These are phyloP conservation scores for Didymella pinodella DNA, from an alignment of 2,329 filamentous ascomycete species.

Conservation along the genomic window DNA sequence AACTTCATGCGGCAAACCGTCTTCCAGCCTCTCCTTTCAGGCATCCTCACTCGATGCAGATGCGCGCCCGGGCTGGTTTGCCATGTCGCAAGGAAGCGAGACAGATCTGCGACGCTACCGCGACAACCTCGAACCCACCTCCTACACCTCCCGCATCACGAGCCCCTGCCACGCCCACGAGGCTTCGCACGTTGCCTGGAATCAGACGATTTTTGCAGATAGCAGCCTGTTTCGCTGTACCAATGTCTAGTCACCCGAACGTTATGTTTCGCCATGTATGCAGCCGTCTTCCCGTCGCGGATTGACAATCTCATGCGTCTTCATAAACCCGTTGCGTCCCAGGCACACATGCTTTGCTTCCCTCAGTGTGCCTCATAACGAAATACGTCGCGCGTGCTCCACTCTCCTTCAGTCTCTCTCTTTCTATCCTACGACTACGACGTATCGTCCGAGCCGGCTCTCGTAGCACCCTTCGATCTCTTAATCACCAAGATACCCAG, in stretches of 20 bases:
- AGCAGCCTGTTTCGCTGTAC: constrained; percentile 36
- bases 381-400: constrained; percentile 44
- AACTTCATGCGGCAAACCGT: constrained; percentile 40
- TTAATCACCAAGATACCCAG: constrained; percentile 33
- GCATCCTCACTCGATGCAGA: constrained; percentile 30
- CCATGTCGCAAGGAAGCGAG: constrained; percentile 44
- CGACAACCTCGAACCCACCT: constrained; percentile 46
- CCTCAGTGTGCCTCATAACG: constrained; percentile 45
- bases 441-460: constrained; percentile 51
- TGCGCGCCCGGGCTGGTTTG: constrained; percentile 26
- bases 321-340: constrained; percentile 49
- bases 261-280: constrained; percentile 49
- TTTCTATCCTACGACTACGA: constrained; percentile 27
- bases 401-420: constrained; percentile 44
- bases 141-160: constrained; percentile 45
- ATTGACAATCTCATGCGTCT: constrained; percentile 51
- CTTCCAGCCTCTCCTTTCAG: constrained; percentile 37
- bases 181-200: constrained; percentile 34
- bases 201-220: constrained; percentile 43
- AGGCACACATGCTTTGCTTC: constrained; percentile 35
- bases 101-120: constrained; percentile 49
- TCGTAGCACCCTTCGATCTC: constrained; percentile 50
- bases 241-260: constrained; percentile 45
- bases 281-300: constrained; percentile 35
- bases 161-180: constrained; percentile 28